A percentile compares a stretch with the other conserved stretches of the same genome.
Evolutionary conservation across 345 rosid species (phyloP).

Genomic region (Rhizophora mangle): DNA sequence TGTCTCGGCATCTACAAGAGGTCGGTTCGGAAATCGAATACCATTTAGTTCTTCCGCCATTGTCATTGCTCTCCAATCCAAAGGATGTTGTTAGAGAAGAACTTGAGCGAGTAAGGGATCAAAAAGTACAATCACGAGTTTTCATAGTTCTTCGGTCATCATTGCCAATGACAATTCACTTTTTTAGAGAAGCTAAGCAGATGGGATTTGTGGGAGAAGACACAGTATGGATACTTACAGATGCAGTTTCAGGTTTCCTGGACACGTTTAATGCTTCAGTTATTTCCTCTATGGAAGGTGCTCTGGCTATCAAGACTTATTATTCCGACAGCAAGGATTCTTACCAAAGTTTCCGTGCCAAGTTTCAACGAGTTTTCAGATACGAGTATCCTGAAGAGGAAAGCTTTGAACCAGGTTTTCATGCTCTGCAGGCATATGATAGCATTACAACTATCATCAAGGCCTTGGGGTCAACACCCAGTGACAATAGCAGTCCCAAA

Average conservation of each 20-base stretch:
- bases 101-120: constrained; percentile 18
- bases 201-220: constrained; percentile 37
- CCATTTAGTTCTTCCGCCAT: constrained; percentile 37
- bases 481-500: background rate
- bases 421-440: constrained; percentile 42
- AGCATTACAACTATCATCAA: constrained; percentile 24
- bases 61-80: constrained; percentile 25
- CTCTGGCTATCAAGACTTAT: constrained; percentile 39
- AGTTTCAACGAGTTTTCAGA: constrained; percentile 23
- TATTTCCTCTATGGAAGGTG: constrained; percentile 44
- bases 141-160: constrained; percentile 48
- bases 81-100: constrained; percentile 22
- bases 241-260: constrained; percentile 25
- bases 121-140: constrained; percentile 30
- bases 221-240: constrained; percentile 45
- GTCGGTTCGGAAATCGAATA: constrained; percentile 38
- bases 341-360: constrained; percentile 21
- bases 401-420: constrained; percentile 31
- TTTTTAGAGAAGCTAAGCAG: constrained; percentile 40
- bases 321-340: constrained; percentile 12
- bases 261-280: constrained; percentile 38
- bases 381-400: constrained; percentile 25
- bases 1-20: constrained; percentile 31
- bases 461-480: constrained; percentile 9
- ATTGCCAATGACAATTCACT: constrained; percentile 24